Evolutionary conservation across 139 green algal species (phyloP).

Genomic region (Coelastrella sp.): DNA sequence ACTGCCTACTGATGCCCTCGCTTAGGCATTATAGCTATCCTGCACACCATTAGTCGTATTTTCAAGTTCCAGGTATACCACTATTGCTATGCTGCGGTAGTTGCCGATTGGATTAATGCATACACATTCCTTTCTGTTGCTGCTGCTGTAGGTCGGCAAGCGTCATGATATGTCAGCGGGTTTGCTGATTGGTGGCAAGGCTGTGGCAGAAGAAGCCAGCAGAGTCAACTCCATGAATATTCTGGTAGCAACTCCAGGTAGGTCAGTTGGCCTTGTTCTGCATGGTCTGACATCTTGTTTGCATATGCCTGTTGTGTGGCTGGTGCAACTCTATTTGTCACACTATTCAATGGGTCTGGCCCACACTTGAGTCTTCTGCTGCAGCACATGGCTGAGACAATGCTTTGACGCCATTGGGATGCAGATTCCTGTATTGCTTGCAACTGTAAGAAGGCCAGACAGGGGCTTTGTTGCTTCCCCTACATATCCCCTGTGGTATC

Average conservation of each 20-base stretch:
- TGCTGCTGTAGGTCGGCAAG: constrained; percentile 77
- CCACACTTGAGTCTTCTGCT: no score
- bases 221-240: constrained; percentile 89
- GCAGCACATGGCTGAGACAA: no score
- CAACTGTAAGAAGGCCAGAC: no score
- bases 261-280: no score
- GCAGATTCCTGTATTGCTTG: no score
- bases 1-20: constrained; percentile 33
- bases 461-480: background rate
- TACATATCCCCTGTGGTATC: background rate
- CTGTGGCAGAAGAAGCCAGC: constrained; percentile 85
- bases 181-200: constrained; percentile 97
- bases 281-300: no score
- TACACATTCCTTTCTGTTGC: background rate
- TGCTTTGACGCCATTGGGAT: no score
- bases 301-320: no score
- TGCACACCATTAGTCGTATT: background rate
- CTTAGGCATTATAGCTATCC: background rate
- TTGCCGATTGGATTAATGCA: background rate
- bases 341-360: no score
- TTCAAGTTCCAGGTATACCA: background rate
- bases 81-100: background rate
- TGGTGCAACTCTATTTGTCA: no score
- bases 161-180: constrained; percentile 89
- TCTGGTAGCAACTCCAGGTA: no score